Evolutionary conservation across 75 land plant species (phyloP).

Genomic region (Cunninghamia lanceolata): DNA sequence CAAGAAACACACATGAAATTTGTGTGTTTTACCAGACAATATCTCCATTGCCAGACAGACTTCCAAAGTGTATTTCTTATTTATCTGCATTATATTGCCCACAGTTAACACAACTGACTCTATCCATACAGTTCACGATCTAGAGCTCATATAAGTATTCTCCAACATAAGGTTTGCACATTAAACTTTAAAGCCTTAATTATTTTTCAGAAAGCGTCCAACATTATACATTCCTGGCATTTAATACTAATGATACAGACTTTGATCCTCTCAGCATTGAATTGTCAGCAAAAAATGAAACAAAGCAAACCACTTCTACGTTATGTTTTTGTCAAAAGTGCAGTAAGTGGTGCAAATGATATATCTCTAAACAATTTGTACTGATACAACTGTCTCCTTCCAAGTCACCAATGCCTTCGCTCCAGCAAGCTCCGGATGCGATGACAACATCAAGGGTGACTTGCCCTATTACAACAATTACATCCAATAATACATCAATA

Average conservation of each 20-base stretch:
- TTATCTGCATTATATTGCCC: background rate
- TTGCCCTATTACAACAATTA: conserved; percentile 1
- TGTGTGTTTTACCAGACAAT: background rate
- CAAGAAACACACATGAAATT: background rate
- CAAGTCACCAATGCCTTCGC: background rate
- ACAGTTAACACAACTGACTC: conserved; percentile 1
- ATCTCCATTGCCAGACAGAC: background rate
- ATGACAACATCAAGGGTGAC: background rate
- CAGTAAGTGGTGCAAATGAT: conserved; percentile 7
- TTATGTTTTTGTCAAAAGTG: conserved; percentile 1
- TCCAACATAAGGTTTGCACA: background rate
- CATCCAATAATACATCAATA: conserved; percentile 1
- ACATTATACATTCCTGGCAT: conserved; percentile 2
- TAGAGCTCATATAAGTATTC: background rate
- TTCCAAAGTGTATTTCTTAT: background rate
- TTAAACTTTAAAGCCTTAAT: background rate
- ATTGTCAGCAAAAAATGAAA: background rate
- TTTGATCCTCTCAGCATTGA: conserved; percentile 1
- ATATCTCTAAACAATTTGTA: conserved; percentile 1
- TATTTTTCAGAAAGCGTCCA: background rate
- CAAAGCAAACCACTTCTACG: background rate
- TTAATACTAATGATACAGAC: background rate
- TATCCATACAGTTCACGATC: background rate
- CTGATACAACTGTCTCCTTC: background rate
- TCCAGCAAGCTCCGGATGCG: background rate